phyloP scores from a whole-genome alignment of 345 rosid species.

The Salix dunnii region DNA sequence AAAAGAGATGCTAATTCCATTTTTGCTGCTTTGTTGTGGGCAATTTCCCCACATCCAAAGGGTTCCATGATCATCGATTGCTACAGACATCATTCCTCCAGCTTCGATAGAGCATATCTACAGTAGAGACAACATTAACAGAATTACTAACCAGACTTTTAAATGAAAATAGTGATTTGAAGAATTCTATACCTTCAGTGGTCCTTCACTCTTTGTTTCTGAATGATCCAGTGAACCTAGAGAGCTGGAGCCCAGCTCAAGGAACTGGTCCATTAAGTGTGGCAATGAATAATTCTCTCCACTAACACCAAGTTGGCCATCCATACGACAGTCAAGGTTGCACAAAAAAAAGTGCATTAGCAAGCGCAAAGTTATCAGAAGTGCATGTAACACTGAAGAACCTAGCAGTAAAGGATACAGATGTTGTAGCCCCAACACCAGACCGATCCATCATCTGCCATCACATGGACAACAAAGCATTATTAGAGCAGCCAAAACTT shows the following conservation, averaged over 20 bases:
- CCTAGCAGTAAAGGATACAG: constrained; percentile 59
- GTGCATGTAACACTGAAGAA: background rate
- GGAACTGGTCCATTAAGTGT: constrained; percentile 44
- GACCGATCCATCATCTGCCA: constrained; percentile 88
- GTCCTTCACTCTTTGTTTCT: constrained; percentile 26
- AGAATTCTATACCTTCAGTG: constrained; percentile 44
- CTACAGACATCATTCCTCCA: constrained; percentile 86
- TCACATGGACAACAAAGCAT: constrained; percentile 3
- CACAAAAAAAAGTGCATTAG: constrained; percentile 6
- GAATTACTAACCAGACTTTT: background rate
- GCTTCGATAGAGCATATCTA: constrained; percentile 72
- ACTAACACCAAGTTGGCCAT: constrained; percentile 79
- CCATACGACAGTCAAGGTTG: constrained; percentile 63
- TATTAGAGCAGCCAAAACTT: background rate
- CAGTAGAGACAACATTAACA: constrained; percentile 6
- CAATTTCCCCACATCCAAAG: constrained; percentile 96
- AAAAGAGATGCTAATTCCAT: constrained; percentile 40
- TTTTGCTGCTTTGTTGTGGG: constrained; percentile 41
- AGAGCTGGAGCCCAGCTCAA: constrained; percentile 27
- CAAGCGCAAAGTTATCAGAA: constrained; percentile 10
- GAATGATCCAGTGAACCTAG: constrained; percentile 34
- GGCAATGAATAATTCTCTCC: constrained; percentile 59
- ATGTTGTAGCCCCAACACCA: constrained; percentile 94
- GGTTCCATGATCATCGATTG: constrained; percentile 68
- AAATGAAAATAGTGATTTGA: background rate